Base-by-base conservation (phyloP, 1,139 yeast genomes). In the Candida sp. region DNA sequence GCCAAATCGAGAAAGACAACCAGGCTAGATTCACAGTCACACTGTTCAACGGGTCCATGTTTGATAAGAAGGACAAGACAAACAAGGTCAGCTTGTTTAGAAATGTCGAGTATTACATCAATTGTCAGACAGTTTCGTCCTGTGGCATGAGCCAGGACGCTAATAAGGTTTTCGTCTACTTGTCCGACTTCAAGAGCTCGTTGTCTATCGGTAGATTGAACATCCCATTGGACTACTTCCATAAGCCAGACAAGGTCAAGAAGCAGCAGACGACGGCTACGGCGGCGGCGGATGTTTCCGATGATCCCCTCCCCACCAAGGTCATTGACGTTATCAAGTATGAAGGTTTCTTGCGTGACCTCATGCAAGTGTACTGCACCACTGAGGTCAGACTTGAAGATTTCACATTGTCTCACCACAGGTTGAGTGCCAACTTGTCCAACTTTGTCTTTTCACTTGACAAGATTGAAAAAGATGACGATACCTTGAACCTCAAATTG, bases 341-440 rank as follows among this genome's bases (percentile, higher is more conserved):
- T 41, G 48, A 40, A 17, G 22, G 37, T 7, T 27, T 52, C 4
- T 40, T 55, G 2, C 34, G 44, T 40, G 54, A 55, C 22, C 7
- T 54, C 5, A 44, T 56, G 53, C 33, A 49, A 23, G 38, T 55
- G 7, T 54, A 55, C 49, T 61, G 55, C 47, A 48, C 55, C 25
- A 54, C 62, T 3, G 66, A 61, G 32, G 35, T 69, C 32, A 63
- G 69, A 17, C 49, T 75, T 17, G 79, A 75, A 47, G 76, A 76
- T 42, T 63, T 73, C 41, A 57, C 59, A 4, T 47, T 73, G 30
- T 51, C 61, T 4, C 60, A 64, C 51, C 62, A 63, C 6, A 4
- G 12, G 22, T 17, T 63, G 9, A 54, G 57, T 39, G 27, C 62
- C 7, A 55, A 57, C 27, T 53, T 66, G 2, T 59, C 73, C 8